phyloP scores from a whole-genome alignment of 192 early-diverging fungal genomes.

The Geosiphon pyriformis region DNA sequence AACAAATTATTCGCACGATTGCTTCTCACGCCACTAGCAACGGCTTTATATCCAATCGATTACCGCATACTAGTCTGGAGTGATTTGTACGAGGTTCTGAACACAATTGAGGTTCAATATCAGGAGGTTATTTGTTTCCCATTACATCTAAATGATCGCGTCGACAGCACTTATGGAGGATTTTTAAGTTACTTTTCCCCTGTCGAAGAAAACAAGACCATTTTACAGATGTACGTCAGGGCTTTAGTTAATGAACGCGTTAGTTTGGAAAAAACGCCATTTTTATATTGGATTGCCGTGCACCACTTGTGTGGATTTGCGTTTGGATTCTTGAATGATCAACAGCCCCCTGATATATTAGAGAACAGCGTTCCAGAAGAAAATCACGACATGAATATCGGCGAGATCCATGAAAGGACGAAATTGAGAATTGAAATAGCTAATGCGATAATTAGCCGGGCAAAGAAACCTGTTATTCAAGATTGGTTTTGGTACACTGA shows the following conservation, averaged over 20 bases:
- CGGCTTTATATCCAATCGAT: conserved; percentile 4
- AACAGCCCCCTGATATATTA: neutral
- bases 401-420: neutral
- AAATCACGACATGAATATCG: neutral
- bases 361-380: neutral
- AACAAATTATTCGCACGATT: conserved; percentile 15
- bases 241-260: neutral
- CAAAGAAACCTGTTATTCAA: neutral
- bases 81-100: conserved; percentile 13
- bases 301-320: conserved; percentile 20
- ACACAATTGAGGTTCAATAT: conserved; percentile 12
- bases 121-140: conserved; percentile 13
- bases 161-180: neutral
- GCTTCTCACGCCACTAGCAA: neutral
- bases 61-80: conserved; percentile 11
- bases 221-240: conserved; percentile 4
- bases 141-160: neutral
- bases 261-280: neutral
- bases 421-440: neutral
- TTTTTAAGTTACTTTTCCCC: conserved; percentile 18
- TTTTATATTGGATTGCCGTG: conserved; percentile 22
- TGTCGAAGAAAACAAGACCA: conserved; percentile 11
- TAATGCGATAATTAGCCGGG: neutral
- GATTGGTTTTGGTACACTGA: conserved; percentile 12
- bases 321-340: too few relatives aligned